Base-by-base conservation (phyloP, 306 rosid species). In the Trichosanthes cucumerina region DNA sequence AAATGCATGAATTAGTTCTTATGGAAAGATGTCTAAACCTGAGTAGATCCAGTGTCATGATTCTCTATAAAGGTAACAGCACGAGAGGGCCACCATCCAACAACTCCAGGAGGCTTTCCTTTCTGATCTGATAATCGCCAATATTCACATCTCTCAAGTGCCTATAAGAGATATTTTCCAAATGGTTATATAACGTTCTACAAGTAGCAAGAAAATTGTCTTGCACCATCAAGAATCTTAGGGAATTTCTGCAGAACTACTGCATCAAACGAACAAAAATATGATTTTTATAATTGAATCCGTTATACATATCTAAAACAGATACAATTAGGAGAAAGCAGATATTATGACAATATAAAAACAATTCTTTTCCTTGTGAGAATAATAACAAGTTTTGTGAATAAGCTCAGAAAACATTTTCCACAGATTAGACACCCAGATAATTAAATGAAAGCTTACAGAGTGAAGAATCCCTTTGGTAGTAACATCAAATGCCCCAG, bases 51-150 rank as follows among this genome's bases (percentile, higher is more conserved):
- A 76, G 99, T 96, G 85, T 96, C 99, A 38, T 96, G 99, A 81
- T 96, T 93, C 89, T 96, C 99, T 77, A 96, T 92, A 80, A 96
- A 92, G 73, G 97, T 96, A 83, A 96, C 89, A 69, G 99, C 99
- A 56, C 99, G 99, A 80, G 99, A 96, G 49, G 98, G 96, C 99
- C 99, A 96, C 99, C 98, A 96, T 78, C 99, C 98, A 78, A 93
- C 84, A 70, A 96, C 99, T 53, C 98, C 99, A 6, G 99, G 99
- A 81, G 99, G 98, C 80, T 92, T 88, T 50, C 98, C 98, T 83
- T 84, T 87, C 82, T 79, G 70, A 91, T 96, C 99, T 24, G 99
- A 92, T 82, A 96, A 85, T 82, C 99, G 97, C 99, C 99, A 96
- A 83, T 93, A 93, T 76, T 93, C 98, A 38, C 97, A 90, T 84